Percentiles rank a stretch among this genome's conserved stretches.
Evolutionary conservation across 345 rosid genomes (phyloP).

Genomic region (Populus ilicifolia): DNA sequence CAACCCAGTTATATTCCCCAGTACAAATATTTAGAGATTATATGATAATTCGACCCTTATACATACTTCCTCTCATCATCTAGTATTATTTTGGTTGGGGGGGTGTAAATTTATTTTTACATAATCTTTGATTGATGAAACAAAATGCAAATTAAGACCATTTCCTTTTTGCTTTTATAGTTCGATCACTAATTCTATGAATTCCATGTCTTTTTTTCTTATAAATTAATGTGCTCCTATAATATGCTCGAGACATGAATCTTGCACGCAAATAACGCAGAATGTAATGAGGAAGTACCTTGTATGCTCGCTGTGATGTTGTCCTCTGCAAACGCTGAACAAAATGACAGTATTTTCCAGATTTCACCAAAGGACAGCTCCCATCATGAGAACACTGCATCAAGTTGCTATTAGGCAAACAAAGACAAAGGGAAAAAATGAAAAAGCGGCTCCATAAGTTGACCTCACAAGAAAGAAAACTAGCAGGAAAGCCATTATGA

Average conservation of each 20-base stretch:
- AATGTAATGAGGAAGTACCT: slow-evolving; percentile 43
- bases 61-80: neutral
- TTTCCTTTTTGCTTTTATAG: no score
- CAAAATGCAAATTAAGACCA: neutral
- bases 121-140: no score
- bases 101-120: neutral
- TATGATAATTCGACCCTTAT: neutral
- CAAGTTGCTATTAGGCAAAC: slow-evolving; percentile 3
- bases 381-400: slow-evolving; percentile 96
- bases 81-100: neutral
- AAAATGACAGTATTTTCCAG: slow-evolving; percentile 88
- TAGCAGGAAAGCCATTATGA: slow-evolving; percentile 1
- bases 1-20: neutral
- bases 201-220: no score
- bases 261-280: neutral
- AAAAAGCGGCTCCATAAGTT: neutral
- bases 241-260: neutral
- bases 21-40: neutral
- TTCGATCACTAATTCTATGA: no score
- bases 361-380: slow-evolving; percentile 70
- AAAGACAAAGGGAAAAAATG: neutral
- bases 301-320: slow-evolving; percentile 80
- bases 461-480: neutral
- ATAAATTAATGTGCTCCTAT: neutral
- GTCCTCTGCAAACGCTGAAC: slow-evolving; percentile 93